Conservation (phyloP, 371 early-diverging fungal genomes). For the Zychaea mexicana region DNA sequence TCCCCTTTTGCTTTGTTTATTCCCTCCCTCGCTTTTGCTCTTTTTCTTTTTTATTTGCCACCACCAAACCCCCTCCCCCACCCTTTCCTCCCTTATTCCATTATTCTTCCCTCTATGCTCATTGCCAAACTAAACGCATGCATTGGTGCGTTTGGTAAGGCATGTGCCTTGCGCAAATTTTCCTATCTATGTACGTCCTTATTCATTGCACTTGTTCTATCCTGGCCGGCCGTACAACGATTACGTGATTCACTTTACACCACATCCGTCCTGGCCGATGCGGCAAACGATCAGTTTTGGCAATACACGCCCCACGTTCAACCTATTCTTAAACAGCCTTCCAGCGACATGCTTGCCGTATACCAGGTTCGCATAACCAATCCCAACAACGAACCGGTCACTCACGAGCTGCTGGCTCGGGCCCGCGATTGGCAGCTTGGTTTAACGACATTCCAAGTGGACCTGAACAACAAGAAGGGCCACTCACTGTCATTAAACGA, state of each 20-base stretch:
- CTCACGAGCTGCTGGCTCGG: slow-evolving; percentile 10
- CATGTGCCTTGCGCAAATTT: slow-evolving; percentile 6
- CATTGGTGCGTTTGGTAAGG: slow-evolving; percentile 10
- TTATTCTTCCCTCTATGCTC: slow-evolving; percentile 26
- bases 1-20: neutral
- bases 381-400: slow-evolving; percentile 1
- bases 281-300: slow-evolving; percentile 33
- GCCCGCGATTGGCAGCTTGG: slow-evolving; percentile 8
- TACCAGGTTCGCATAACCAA: slow-evolving; percentile 48
- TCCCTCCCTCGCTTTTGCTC: slow-evolving; percentile 35
- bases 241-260: slow-evolving; percentile 17
- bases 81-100: neutral
- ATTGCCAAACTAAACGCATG: slow-evolving; percentile 14
- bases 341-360: slow-evolving; percentile 23
- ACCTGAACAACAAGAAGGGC: neutral
- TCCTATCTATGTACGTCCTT: slow-evolving; percentile 6
- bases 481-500: slow-evolving; percentile 12
- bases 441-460: slow-evolving; percentile 7
- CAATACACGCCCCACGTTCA: slow-evolving; percentile 39
- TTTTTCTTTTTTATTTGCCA: slow-evolving; percentile 24
- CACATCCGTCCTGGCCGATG: slow-evolving; percentile 19
- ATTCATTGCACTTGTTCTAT: slow-evolving; percentile 8
- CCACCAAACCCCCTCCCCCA: neutral
- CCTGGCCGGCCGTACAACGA: slow-evolving; percentile 8
- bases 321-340: slow-evolving; percentile 15